These are phyloP conservation scores for Neocatenulostroma microsporum DNA, from an alignment of 2,329 filamentous ascomycete species.

Conservation along the genomic window DNA sequence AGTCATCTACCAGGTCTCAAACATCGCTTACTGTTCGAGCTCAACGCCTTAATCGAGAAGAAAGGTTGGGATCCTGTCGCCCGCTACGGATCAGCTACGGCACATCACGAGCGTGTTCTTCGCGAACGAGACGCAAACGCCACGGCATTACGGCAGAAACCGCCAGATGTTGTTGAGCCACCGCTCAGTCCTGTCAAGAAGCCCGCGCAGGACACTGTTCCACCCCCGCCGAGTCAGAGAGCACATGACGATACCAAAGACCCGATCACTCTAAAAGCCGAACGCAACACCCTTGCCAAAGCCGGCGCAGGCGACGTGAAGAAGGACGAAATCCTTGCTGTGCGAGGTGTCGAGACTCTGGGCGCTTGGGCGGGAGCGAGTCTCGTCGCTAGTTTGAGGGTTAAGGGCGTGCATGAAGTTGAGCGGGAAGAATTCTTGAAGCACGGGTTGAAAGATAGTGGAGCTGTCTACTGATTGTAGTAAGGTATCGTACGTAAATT, in stretches of 20 bases:
- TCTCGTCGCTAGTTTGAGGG: conserved; percentile 59
- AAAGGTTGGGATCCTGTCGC: conserved; percentile 72
- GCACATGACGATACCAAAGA: conserved; percentile 27
- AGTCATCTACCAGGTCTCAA: conserved; percentile 73
- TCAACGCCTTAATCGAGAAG: conserved; percentile 57
- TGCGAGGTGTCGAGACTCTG: conserved; percentile 61
- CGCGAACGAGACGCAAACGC: conserved; percentile 4
- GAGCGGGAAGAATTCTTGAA: conserved; percentile 65
- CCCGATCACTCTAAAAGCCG: conserved; percentile 50
- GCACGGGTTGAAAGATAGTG: conserved; percentile 53
- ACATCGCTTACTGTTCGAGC: conserved; percentile 65
- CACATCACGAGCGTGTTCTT: conserved; percentile 9
- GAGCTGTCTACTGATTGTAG: too few relatives aligned
- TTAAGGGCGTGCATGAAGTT: conserved; percentile 60
- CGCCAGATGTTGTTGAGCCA: too few relatives aligned
- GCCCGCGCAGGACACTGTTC: conserved; percentile 18
- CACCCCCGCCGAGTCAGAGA: conserved; percentile 11
- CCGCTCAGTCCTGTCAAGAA: conserved; percentile 17
- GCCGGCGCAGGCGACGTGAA: conserved; percentile 14
- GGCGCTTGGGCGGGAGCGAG: conserved; percentile 70
- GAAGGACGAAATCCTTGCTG: conserved; percentile 33
- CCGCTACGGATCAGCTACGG: conserved; percentile 52
- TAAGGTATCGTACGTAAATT: too few relatives aligned
- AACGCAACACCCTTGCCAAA: conserved; percentile 39
- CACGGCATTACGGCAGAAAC: conserved; percentile 1